Base-by-base conservation (phyloP, 208 protist genomes). In the Porcisia deanei region DNA sequence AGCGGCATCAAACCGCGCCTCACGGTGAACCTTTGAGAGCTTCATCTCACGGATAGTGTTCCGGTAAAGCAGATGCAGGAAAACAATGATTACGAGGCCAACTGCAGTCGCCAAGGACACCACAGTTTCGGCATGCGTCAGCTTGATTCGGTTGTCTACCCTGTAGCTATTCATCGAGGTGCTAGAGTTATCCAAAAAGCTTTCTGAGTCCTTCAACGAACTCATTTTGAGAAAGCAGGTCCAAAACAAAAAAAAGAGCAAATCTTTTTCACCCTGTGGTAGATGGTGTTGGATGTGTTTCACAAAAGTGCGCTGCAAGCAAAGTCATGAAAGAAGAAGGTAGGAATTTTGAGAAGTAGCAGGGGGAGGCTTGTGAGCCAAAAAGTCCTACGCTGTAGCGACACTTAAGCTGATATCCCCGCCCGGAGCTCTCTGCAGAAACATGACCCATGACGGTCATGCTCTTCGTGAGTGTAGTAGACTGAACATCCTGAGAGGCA, bases 61-160 rank as follows among this genome's bases (percentile, higher is more conserved):
- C 1, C 92, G 72, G 47, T 92, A 90, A 30, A 96, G 66, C 22
- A 95, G 72, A 63, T 93, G 85, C 59, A 94, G 77, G 14, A 86
- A 73, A 10, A 78, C 85, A 9, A 93, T 74, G 72, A 94, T 81
- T 6, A 94, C 53, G 3, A 95, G 76, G 2, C 73, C 90, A 49
- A 96, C n/a, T 3, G 90, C 90, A 58, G 88, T 91, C 0, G 84
- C 89, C 53, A 96, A 75, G 2, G 90, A 91, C 14, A 96, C 89
- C 0, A 96, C 88, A 0, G 93, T 90, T 66, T 96, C 75, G 3
- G 88, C 89, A 73, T 95, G 93, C 30, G 88, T 85, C 16, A 96
- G 71, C 45, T 84, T 63, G 12, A 76, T 82, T 3, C 76, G 66
- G 34, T 83, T 67, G 1, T 80, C 54, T n/a, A 60, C 30, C 22